Evolutionary conservation across 768 basidiomycete genomes (phyloP).

Genomic region (Termitomyces titanicus): DNA sequence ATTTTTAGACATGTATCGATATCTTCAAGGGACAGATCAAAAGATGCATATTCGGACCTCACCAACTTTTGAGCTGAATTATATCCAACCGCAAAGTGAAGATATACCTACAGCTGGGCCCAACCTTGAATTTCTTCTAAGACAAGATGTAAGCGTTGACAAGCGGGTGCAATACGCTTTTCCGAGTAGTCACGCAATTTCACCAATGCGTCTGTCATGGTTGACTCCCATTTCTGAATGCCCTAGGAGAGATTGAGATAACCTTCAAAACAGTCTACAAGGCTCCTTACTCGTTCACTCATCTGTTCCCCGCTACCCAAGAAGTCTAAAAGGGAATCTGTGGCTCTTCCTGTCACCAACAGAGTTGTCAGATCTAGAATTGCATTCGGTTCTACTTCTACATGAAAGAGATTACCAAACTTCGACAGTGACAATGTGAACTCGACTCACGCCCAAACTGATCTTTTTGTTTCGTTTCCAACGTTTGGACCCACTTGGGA

Average conservation of each 20-base stretch:
- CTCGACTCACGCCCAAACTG: conserved; percentile 59
- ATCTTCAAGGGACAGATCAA: conserved; percentile 49
- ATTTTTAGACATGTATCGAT: conserved; percentile 51
- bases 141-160: conserved; percentile 72
- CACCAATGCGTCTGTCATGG: conserved; percentile 63
- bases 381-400: conserved; percentile 60
- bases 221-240: conserved; percentile 80
- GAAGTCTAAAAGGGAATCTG: conserved; percentile 70
- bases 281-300: conserved; percentile 66
- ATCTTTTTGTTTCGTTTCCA: conserved; percentile 62
- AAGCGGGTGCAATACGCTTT: conserved; percentile 66
- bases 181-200: conserved; percentile 74
- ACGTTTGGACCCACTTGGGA: conserved; percentile 62
- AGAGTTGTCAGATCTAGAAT: conserved; percentile 70
- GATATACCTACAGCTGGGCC: conserved; percentile 55
- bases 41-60: conserved; percentile 56
- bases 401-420: conserved; percentile 6
- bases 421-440: conserved; percentile 4
- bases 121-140: conserved; percentile 79
- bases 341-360: conserved; percentile 67
- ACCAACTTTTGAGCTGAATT: conserved; percentile 10
- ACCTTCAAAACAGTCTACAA: conserved; percentile 19
- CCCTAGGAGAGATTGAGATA: conserved; percentile 39
- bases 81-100: conserved; percentile 5
- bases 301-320: conserved; percentile 75